A percentile compares a stretch with the other conserved stretches of the same genome.
These are phyloP conservation scores for Kodamaea ohmeri DNA, from an alignment of 1,139 yeast genomes.

Conservation along the genomic window DNA sequence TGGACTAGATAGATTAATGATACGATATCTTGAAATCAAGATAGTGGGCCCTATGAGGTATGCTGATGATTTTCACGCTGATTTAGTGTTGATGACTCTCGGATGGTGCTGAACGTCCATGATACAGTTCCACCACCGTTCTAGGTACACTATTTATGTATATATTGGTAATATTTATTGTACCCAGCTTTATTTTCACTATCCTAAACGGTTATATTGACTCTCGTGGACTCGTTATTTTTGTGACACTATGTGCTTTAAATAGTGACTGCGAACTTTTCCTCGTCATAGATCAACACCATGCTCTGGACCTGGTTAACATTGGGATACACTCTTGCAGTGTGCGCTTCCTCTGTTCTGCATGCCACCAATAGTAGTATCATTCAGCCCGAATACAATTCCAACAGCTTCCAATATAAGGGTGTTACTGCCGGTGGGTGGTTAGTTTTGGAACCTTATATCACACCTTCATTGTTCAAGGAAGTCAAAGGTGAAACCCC, in stretches of 20 bases:
- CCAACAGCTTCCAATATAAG: slow-evolving; percentile 28
- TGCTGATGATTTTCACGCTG: neutral
- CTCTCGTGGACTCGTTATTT: too few species aligned
- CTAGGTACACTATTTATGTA: neutral
- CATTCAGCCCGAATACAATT: slow-evolving; percentile 10
- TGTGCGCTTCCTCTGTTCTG: neutral
- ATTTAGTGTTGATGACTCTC: neutral
- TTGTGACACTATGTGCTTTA: too few species aligned
- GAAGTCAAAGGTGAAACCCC: slow-evolving; percentile 42
- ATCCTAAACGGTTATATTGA: too few species aligned
- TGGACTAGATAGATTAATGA: slow-evolving; percentile 25
- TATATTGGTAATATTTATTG: neutral
- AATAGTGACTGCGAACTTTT: too few species aligned
- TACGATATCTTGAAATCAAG: neutral
- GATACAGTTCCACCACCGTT: neutral
- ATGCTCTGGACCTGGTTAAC: neutral
- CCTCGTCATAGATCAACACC: too few species aligned
- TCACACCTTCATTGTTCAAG: slow-evolving; percentile 58
- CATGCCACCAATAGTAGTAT: neutral
- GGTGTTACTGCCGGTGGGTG: slow-evolving; percentile 68
- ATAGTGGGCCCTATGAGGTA: neutral
- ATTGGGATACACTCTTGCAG: neutral
- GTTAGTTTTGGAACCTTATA: slow-evolving; percentile 64
- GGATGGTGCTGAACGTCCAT: neutral
- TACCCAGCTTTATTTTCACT: neutral